A percentile compares a stretch with the other conserved stretches of the same genome.
Conservation (phyloP, 768 basidiomycete species). For the Mycena filopes region DNA sequence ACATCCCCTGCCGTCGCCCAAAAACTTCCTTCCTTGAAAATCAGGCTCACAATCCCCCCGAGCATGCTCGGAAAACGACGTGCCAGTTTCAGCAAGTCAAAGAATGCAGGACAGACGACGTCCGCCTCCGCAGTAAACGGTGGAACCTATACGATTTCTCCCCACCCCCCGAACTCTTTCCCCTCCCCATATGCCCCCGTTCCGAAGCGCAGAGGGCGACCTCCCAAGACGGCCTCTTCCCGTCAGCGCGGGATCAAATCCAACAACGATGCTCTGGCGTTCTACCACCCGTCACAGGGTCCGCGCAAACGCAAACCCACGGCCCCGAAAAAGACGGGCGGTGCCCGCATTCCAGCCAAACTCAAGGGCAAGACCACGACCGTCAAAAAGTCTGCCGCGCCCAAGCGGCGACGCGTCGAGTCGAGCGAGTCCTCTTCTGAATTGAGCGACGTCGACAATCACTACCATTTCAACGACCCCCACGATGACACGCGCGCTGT, state of each 20-base stretch:
- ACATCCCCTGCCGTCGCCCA: slow-evolving; percentile 43
- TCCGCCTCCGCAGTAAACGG: slow-evolving; percentile 53
- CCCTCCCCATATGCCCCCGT: slow-evolving; percentile 31
- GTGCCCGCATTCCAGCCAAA: slow-evolving; percentile 30
- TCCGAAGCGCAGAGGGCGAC: slow-evolving; percentile 66
- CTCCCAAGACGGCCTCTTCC: slow-evolving; percentile 58
- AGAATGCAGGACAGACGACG: slow-evolving; percentile 46
- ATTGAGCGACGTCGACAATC: slow-evolving; percentile 51
- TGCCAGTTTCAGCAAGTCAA: slow-evolving; percentile 42
- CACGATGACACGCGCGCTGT: slow-evolving; percentile 47
- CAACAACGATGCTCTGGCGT: slow-evolving; percentile 30
- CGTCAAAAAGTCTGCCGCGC: slow-evolving; percentile 42
- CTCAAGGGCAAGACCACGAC: slow-evolving; percentile 43
- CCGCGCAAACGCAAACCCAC: slow-evolving; percentile 36
- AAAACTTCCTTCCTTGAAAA: slow-evolving; percentile 65
- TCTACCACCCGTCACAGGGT: slow-evolving; percentile 27
- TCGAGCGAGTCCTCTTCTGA: slow-evolving; percentile 47
- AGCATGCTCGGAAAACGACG: slow-evolving; percentile 60
- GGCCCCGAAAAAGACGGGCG: slow-evolving; percentile 31
- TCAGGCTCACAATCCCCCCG: slow-evolving; percentile 75
- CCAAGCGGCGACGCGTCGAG: slow-evolving; percentile 49
- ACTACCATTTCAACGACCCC: slow-evolving; percentile 42
- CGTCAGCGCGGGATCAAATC: slow-evolving; percentile 43
- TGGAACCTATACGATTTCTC: slow-evolving; percentile 37
- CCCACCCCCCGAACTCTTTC: slow-evolving; percentile 33